These are phyloP conservation scores for Aspergillus vadensis DNA, from an alignment of 2,329 filamentous ascomycete genomes.

Conservation along the genomic window DNA sequence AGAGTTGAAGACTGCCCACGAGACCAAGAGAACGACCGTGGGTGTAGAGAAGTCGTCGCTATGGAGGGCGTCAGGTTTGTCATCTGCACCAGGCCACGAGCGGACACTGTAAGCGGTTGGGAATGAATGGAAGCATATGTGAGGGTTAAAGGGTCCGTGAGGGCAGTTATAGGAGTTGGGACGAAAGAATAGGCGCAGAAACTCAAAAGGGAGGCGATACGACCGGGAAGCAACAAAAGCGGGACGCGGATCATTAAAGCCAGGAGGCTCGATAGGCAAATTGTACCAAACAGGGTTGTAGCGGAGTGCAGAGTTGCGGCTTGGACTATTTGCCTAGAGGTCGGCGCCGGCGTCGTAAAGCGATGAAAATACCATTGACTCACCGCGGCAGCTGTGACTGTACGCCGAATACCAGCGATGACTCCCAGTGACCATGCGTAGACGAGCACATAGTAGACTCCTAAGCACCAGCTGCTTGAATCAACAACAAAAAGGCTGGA, in stretches of 20 bases:
- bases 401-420: constrained; percentile 83
- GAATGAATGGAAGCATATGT: constrained; percentile 95
- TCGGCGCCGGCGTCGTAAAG: constrained; percentile 73
- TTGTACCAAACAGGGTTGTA: constrained; percentile 87
- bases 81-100: constrained; percentile 78
- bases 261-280: constrained; percentile 83
- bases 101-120: constrained; percentile 74
- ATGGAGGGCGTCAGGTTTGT: constrained; percentile 73
- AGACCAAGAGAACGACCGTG: constrained; percentile 46
- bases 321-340: constrained; percentile 76
- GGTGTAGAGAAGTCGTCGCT: constrained; percentile 63
- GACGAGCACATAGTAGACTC: constrained; percentile 86
- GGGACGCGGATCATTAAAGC: constrained; percentile 80
- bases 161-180: constrained; percentile 77
- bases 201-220: constrained; percentile 68
- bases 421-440: constrained; percentile 94
- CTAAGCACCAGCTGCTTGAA: constrained; percentile 90
- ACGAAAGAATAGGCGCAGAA: constrained; percentile 77
- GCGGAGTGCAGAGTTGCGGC: constrained; percentile 80
- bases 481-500: constrained; percentile 74
- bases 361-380: constrained; percentile 99
- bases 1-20: constrained; percentile 55
- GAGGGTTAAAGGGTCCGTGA: constrained; percentile 88
- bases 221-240: constrained; percentile 76
- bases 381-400: constrained; percentile 90